Evolutionary conservation across 2,329 filamentous ascomycete species (phyloP).

Genomic region (Delphinella strobiligena): DNA sequence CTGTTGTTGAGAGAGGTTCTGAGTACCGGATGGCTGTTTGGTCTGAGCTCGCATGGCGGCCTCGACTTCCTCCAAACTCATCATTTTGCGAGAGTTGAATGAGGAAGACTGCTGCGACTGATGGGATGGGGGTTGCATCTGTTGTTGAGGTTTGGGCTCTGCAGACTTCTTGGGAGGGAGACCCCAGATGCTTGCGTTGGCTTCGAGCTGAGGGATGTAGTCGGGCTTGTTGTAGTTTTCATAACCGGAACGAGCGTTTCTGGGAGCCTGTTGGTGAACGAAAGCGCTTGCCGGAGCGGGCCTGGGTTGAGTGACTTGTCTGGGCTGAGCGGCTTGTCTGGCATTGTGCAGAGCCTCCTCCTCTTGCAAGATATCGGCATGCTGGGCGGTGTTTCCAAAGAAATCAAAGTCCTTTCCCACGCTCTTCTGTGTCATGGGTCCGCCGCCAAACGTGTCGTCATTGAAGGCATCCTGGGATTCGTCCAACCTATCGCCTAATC

Average conservation of each 20-base stretch:
- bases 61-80: slow-evolving; percentile 96
- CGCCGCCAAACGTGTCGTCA: slow-evolving; percentile 72
- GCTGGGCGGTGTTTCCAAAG: slow-evolving; percentile 81
- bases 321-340: slow-evolving; percentile 35
- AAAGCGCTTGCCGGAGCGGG: slow-evolving; percentile 39
- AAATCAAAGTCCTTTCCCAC: slow-evolving; percentile 96
- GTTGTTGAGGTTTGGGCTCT: slow-evolving; percentile 15
- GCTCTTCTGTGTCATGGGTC: slow-evolving; percentile 34
- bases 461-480: slow-evolving; percentile 92
- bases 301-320: background rate
- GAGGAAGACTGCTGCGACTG: slow-evolving; percentile 9
- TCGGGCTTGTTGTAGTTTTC: slow-evolving; percentile 80
- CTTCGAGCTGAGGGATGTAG: slow-evolving; percentile 79
- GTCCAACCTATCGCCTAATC: slow-evolving; percentile 78
- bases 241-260: slow-evolving; percentile 69
- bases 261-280: slow-evolving; percentile 31
- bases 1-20: slow-evolving; percentile 31
- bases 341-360: slow-evolving; percentile 78
- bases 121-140: slow-evolving; percentile 11
- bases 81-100: slow-evolving; percentile 56
- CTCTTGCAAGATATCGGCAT: slow-evolving; percentile 75
- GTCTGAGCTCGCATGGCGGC: slow-evolving; percentile 72
- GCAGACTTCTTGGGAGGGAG: slow-evolving; percentile 46
- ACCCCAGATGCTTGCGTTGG: slow-evolving; percentile 89
- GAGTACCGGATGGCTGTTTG: slow-evolving; percentile 32